These are phyloP conservation scores for Spiraea crenata DNA, from an alignment of 331 rosid species.

Conservation along the genomic window DNA sequence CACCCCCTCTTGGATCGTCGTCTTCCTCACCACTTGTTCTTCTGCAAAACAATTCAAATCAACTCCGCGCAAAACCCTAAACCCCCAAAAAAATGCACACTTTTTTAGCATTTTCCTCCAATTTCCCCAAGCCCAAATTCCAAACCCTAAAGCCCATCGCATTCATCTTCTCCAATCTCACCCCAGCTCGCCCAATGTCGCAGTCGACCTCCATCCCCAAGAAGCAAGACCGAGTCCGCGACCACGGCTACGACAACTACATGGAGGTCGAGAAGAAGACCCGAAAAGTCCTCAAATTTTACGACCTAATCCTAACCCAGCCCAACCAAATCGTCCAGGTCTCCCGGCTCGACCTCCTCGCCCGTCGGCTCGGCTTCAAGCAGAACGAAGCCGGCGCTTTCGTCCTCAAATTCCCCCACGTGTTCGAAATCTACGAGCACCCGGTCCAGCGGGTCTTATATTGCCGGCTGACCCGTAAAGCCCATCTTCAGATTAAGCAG, in stretches of 20 bases:
- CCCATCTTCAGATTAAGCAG: constrained; percentile 67
- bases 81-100: constrained; percentile 35
- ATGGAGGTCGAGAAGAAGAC: constrained; percentile 87
- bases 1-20: not conserved
- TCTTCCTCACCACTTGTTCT: not conserved
- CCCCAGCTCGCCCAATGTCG: constrained; percentile 39
- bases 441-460: constrained; percentile 80
- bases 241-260: constrained; percentile 83
- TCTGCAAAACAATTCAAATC: not conserved
- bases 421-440: constrained; percentile 81
- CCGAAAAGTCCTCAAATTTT: constrained; percentile 73
- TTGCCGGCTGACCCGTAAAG: constrained; percentile 66
- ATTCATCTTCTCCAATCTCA: constrained; percentile 22
- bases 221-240: constrained; percentile 62
- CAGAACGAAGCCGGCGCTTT: constrained; percentile 67
- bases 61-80: constrained; percentile 20
- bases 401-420: constrained; percentile 76
- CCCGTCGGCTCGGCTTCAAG: constrained; percentile 69
- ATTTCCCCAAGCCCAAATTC: constrained; percentile 30
- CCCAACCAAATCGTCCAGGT: constrained; percentile 54
- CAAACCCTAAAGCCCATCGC: constrained; percentile 14
- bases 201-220: constrained; percentile 81
- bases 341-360: constrained; percentile 68
- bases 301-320: constrained; percentile 58
- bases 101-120: constrained; percentile 18